Percentiles rank a stretch among this genome's conserved stretches.
Evolutionary conservation across 495 filamentous ascomycete genomes (phyloP).

Genomic region (Podospora sp.): DNA sequence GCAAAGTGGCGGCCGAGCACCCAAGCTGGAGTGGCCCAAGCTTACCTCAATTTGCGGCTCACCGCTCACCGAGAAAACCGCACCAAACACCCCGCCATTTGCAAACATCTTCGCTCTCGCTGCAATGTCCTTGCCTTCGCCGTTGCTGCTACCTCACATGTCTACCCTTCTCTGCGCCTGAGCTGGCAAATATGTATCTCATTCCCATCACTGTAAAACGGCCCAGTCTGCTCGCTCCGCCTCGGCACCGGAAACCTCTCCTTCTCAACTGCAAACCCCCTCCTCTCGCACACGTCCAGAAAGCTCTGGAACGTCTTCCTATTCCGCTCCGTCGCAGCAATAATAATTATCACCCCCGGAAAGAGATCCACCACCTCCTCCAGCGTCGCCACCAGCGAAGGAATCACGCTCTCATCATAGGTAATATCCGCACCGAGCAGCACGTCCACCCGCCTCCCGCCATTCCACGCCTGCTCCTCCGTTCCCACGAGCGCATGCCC

Average conservation of each 20-base stretch:
- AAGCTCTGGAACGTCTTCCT: constrained; percentile 48
- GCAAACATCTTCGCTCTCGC: neutral
- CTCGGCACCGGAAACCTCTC: constrained; percentile 39
- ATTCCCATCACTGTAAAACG: constrained; percentile 50
- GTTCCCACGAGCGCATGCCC: constrained; percentile 55
- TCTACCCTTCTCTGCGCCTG: neutral
- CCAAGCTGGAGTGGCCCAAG: neutral
- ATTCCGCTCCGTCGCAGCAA: constrained; percentile 54
- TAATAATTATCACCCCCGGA: constrained; percentile 42
- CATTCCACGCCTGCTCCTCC: constrained; percentile 48
- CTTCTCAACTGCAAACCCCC: constrained; percentile 38
- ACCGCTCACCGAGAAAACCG: too few species aligned
- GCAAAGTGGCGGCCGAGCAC: neutral
- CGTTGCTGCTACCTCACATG: neutral
- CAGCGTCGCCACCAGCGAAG: constrained; percentile 49
- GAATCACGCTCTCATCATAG: constrained; percentile 50
- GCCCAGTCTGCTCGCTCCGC: constrained; percentile 45
- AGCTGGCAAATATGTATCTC: constrained; percentile 49
- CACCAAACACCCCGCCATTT: neutral
- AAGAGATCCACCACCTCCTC: constrained; percentile 43
- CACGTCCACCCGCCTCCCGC: constrained; percentile 45
- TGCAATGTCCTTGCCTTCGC: neutral
- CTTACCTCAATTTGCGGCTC: neutral
- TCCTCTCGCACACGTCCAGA: constrained; percentile 37
- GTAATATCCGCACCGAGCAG: constrained; percentile 57